phyloP scores from a whole-genome alignment of 192 early-diverging fungal species.

The Linnemannia zychae region DNA sequence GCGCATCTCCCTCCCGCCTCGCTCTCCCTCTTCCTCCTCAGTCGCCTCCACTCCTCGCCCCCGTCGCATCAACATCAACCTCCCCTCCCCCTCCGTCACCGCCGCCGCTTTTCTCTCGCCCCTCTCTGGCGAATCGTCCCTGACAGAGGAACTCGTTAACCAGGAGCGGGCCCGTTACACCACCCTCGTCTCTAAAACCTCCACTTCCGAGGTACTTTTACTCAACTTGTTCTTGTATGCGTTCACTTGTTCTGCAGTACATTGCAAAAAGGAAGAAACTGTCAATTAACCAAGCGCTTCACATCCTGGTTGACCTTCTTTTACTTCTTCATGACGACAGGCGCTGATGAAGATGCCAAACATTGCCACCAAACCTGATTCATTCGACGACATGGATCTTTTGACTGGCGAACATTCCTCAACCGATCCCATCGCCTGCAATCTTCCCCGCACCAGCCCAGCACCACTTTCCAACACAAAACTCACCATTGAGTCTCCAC shows the following conservation, averaged over 20 bases:
- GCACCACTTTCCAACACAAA: conserved; percentile 22
- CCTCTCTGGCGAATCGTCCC: conserved; percentile 15
- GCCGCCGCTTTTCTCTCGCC: conserved; percentile 28
- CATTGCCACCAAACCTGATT: conserved; percentile 43
- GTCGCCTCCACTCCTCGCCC: conserved; percentile 8
- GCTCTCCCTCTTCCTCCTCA: conserved; percentile 3
- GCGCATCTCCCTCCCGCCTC: conserved; percentile 27
- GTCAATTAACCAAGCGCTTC: not conserved
- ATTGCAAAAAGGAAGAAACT: not conserved
- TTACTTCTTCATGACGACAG: not conserved
- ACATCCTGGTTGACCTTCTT: not conserved
- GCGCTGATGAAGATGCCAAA: conserved; percentile 46
- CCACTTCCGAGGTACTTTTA: conserved; percentile 36
- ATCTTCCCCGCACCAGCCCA: conserved; percentile 14
- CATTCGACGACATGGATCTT: not conserved
- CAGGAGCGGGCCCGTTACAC: conserved; percentile 37
- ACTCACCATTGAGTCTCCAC: conserved; percentile 14
- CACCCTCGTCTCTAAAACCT: conserved; percentile 29
- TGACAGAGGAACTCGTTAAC: conserved; percentile 2
- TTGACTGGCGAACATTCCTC: not conserved
- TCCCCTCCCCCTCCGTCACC: conserved; percentile 22
- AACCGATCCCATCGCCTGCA: conserved; percentile 4
- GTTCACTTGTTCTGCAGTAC: too few relatives aligned
- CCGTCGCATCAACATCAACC: conserved; percentile 34
- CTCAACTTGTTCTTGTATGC: not conserved